These are phyloP conservation scores for Anthostomella pinea DNA, from an alignment of 2,329 filamentous ascomycete genomes.

Conservation along the genomic window DNA sequence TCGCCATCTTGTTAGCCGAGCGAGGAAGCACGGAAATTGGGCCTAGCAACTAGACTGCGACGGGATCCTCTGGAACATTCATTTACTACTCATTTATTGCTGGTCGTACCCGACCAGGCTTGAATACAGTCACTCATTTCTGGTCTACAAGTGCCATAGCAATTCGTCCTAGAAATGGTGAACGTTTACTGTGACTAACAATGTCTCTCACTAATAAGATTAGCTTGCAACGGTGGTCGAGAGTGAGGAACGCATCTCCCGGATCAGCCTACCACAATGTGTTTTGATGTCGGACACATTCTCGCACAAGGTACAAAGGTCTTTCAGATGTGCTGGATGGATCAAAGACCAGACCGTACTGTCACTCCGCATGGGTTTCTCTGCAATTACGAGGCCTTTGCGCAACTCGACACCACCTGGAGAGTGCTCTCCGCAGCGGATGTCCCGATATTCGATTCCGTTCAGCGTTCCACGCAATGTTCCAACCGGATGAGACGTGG, in stretches of 20 bases:
- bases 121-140: neutral
- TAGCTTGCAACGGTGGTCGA: neutral
- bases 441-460: too few relatives aligned
- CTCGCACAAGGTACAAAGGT: neutral
- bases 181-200: neutral
- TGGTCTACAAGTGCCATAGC: neutral
- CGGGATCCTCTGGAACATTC: neutral
- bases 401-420: too few relatives aligned
- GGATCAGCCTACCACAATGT: neutral
- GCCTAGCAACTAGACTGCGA: neutral
- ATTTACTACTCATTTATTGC: conserved; percentile 10
- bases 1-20: neutral
- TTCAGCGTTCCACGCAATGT: too few relatives aligned
- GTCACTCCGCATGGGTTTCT: neutral
- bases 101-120: neutral
- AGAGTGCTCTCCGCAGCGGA: too few relatives aligned
- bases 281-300: neutral
- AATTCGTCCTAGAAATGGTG: too few relatives aligned
- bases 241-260: conserved; percentile 1
- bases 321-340: too few relatives aligned
- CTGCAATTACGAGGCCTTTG: too few relatives aligned
- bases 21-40: conserved; percentile 3
- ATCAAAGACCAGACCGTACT: neutral
- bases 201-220: conserved; percentile 1
- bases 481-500: too few relatives aligned